Percentiles rank a stretch among this genome's conserved stretches.
Evolutionary conservation across 768 basidiomycete genomes (phyloP).

Genomic region (Tricholoma sp.): DNA sequence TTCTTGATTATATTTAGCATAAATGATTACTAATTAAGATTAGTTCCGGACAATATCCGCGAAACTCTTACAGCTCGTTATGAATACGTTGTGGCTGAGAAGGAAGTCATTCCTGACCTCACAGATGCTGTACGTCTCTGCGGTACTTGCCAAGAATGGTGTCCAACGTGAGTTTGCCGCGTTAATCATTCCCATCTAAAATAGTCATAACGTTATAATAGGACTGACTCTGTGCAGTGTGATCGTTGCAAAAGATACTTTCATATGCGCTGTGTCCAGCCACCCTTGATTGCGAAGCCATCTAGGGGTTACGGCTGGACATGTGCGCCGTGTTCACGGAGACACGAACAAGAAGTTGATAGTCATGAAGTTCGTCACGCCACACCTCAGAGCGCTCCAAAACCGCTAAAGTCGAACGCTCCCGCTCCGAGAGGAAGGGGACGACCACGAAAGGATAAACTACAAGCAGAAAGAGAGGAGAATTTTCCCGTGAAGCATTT

Average conservation of each 20-base stretch:
- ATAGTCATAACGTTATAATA: constrained; percentile 23
- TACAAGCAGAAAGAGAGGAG: constrained; percentile 71
- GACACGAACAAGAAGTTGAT: constrained; percentile 83
- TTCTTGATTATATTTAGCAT: constrained; percentile 15
- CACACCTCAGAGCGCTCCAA: constrained; percentile 34
- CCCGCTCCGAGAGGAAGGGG: constrained; percentile 70
- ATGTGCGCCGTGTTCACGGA: constrained; percentile 86
- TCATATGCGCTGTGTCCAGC: constrained; percentile 93
- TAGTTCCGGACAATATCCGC: constrained; percentile 80
- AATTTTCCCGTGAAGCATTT: constrained; percentile 76
- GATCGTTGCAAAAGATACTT: constrained; percentile 90
- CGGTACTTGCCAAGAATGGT: constrained; percentile 83
- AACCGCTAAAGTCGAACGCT: constrained; percentile 63
- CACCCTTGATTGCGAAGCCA: constrained; percentile 86
- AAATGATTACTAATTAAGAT: constrained; percentile 17
- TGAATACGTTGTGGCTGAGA: constrained; percentile 94
- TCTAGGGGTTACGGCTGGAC: constrained; percentile 98
- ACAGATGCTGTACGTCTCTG: constrained; percentile 85
- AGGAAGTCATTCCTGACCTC: constrained; percentile 86
- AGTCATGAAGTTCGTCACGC: constrained; percentile 62
- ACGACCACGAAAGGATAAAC: constrained; percentile 71
- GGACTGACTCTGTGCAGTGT: constrained; percentile 82
- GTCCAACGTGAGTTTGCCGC: constrained; percentile 61
- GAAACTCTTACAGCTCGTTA: constrained; percentile 76
- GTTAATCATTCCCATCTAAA: constrained; percentile 16